Evolutionary conservation across 164 flowering plant species (phyloP).

Genomic region (Aristolochia fimbriata): DNA sequence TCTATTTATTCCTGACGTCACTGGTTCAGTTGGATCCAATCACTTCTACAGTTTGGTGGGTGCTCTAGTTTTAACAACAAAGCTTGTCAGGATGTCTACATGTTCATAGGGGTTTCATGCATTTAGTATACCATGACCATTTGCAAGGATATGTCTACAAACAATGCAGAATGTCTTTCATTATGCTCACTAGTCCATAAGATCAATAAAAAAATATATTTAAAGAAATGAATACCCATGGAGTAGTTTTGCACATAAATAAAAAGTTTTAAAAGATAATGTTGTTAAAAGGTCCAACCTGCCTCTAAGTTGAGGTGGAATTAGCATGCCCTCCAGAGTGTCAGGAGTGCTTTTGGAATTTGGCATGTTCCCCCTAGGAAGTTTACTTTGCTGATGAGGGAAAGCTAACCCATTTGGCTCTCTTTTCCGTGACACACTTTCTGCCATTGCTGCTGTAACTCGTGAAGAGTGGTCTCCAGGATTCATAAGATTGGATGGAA

Average conservation of each 20-base stretch:
- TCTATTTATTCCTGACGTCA: too few species aligned
- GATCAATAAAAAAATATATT: background rate
- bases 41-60: too few species aligned
- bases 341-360: constrained; percentile 49
- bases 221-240: background rate
- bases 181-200: too few species aligned
- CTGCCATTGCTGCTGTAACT: constrained; percentile 73
- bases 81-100: too few species aligned
- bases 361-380: constrained; percentile 54
- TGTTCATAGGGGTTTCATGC: too few species aligned
- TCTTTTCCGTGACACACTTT: constrained; percentile 68
- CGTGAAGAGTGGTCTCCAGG: constrained; percentile 50
- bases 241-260: background rate
- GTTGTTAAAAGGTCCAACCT: constrained; percentile 37
- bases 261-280: background rate
- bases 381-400: constrained; percentile 37
- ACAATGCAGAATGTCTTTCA: too few species aligned
- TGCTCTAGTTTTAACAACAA: too few species aligned
- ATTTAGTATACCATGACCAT: too few species aligned
- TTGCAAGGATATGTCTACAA: too few species aligned
- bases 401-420: constrained; percentile 34
- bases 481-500: constrained; percentile 17
- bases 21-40: too few species aligned
- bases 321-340: constrained; percentile 37
- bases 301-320: constrained; percentile 88